phyloP scores from a whole-genome alignment of 75 land plant species.

The Cryptomeria japonica region DNA sequence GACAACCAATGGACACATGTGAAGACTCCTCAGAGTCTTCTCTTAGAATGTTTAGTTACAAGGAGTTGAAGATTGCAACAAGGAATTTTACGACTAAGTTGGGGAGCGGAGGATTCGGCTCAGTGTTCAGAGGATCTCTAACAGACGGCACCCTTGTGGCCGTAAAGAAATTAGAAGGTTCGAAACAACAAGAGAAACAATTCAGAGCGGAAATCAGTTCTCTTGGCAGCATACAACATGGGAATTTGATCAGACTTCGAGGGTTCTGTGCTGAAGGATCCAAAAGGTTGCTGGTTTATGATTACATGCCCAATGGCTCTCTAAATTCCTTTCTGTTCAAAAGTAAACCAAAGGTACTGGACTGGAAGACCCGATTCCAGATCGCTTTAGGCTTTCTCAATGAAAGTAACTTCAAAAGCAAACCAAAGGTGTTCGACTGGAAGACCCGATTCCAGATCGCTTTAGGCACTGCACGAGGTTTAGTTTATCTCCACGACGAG shows the following conservation, averaged over 20 bases:
- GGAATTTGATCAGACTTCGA: slow-evolving; percentile 23
- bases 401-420: no score
- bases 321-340: slow-evolving; percentile 17
- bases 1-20: no score
- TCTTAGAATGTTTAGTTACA: no score
- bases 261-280: slow-evolving; percentile 27
- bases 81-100: no score
- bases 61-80: no score
- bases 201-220: slow-evolving; percentile 25
- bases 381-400: slow-evolving; percentile 47
- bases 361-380: slow-evolving; percentile 47
- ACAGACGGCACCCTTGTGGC: no score
- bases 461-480: slow-evolving; percentile 57
- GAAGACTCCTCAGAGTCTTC: no score
- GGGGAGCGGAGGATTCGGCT: no score
- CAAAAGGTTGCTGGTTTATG: slow-evolving; percentile 23
- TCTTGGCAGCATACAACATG: slow-evolving; percentile 24
- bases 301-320: slow-evolving; percentile 26
- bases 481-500: slow-evolving; percentile 64
- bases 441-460: no score
- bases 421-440: no score
- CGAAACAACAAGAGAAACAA: slow-evolving; percentile 25
- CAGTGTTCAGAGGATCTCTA: no score
- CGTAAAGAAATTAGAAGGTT: no score
- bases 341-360: slow-evolving; percentile 18